Percentiles rank a stretch among this genome's conserved stretches.
Evolutionary conservation across 352 stramenopile species (phyloP).

Genomic region (Peronospora tabacina): DNA sequence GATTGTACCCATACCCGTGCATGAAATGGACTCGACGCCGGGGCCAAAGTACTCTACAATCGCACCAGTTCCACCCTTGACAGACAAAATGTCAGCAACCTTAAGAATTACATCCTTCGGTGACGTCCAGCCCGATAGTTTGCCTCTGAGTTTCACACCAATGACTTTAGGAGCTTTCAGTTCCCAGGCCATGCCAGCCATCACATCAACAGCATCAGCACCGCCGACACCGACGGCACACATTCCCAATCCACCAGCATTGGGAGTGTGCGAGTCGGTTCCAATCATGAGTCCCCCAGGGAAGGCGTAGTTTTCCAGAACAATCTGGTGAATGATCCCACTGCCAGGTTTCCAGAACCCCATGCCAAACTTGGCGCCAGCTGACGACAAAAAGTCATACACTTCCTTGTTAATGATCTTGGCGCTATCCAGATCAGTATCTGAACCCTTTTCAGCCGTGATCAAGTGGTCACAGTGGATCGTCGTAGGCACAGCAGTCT

Average conservation of each 20-base stretch:
- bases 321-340: slow-evolving; percentile 93
- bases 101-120: slow-evolving; percentile 93
- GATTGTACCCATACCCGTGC: slow-evolving; percentile 92
- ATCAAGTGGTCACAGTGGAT: slow-evolving; percentile 95
- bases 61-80: slow-evolving; percentile 89
- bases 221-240: slow-evolving; percentile 89
- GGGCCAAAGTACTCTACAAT: slow-evolving; percentile 92
- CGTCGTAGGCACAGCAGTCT: slow-evolving; percentile 88
- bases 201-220: slow-evolving; percentile 90
- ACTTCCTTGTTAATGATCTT: slow-evolving; percentile 90
- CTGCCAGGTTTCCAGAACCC: slow-evolving; percentile 91
- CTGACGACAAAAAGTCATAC: slow-evolving; percentile 90
- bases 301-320: slow-evolving; percentile 93
- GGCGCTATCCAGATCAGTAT: slow-evolving; percentile 79
- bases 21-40: slow-evolving; percentile 90
- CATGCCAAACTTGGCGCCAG: slow-evolving; percentile 90
- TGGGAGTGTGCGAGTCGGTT: slow-evolving; percentile 92
- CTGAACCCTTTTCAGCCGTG: slow-evolving; percentile 88
- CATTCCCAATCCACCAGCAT: slow-evolving; percentile 90
- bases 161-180: slow-evolving; percentile 94
- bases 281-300: slow-evolving; percentile 92
- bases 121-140: slow-evolving; percentile 89
- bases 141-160: slow-evolving; percentile 90
- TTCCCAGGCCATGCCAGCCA: slow-evolving; percentile 92
- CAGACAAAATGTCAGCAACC: slow-evolving; percentile 89